These are phyloP conservation scores for Alternaria burnsii DNA, from an alignment of 2,329 filamentous ascomycete genomes.

Conservation along the genomic window DNA sequence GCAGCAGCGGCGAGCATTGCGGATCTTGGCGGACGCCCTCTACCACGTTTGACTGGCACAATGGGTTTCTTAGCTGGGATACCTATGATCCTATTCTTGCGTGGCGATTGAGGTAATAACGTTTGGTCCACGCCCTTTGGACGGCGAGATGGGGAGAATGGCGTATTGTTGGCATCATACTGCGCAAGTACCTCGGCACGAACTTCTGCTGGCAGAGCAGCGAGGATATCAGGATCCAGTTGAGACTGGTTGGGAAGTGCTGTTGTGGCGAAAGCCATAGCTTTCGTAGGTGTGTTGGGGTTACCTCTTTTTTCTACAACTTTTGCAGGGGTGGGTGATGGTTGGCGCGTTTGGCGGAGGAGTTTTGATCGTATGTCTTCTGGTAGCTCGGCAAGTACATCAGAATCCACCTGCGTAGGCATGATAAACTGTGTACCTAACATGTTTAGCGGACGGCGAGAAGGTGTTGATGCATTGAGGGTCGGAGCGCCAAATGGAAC, in stretches of 20 bases:
- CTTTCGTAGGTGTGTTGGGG: conserved; percentile 28
- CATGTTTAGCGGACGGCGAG: conserved; percentile 76
- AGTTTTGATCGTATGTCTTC: conserved; percentile 82
- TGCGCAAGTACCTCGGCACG: conserved; percentile 81
- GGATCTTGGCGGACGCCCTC: conserved; percentile 56
- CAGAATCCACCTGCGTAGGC: conserved; percentile 81
- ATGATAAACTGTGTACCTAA: conserved; percentile 91
- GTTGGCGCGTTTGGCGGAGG: conserved; percentile 52
- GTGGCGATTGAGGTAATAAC: conserved; percentile 52
- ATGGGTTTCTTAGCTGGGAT: conserved; percentile 60
- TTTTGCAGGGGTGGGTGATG: conserved; percentile 37
- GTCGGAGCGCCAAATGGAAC: conserved; percentile 49
- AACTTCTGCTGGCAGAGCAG: conserved; percentile 84
- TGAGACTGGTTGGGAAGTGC: conserved; percentile 72
- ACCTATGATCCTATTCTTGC: conserved; percentile 64
- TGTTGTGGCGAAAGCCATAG: conserved; percentile 40
- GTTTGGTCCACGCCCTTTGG: conserved; percentile 49
- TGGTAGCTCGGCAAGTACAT: conserved; percentile 84
- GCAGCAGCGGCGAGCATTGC: conserved; percentile 58
- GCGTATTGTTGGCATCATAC: conserved; percentile 59
- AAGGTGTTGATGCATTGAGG: conserved; percentile 58
- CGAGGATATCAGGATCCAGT: conserved; percentile 84
- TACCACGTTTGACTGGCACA: conserved; percentile 72
- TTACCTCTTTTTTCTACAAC: conserved; percentile 4
- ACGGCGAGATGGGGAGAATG: conserved; percentile 39